Base-by-base conservation (phyloP, 345 rosid genomes). In the Citrus medica region DNA sequence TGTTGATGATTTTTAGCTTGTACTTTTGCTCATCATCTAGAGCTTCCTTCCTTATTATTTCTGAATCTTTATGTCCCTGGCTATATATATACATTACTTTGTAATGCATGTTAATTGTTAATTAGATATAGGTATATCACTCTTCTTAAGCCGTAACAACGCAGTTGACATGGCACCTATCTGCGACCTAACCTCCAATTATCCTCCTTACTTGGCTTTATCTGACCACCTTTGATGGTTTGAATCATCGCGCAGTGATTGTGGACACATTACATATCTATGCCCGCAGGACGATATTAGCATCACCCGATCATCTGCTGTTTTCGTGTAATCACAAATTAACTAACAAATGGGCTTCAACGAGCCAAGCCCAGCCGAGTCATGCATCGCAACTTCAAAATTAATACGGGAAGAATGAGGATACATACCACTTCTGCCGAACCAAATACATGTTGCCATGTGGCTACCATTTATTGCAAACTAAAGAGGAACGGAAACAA, bases 1-100 rank as follows among this genome's bases (percentile, higher is more conserved):
- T 25, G 46, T 60, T 73, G 83, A 80, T 84, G 75, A 73, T 4
- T 7, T 8, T 2, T 56, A 21, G 10, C 3, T 74, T 19, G 48
- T 3, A 65, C 42, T 65, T 65, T 19, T 19, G 9, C 24, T 22
- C 21, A 19, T 65, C n/a, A 13, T 69, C 55, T 25, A 9, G 28
- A 19, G 17, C 76, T 28, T 13, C 3, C 3, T 53, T 28, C 51
- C 51, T 46, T 46, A 46, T 46, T 3, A 46, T 46, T 46, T 46
- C 51, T 46, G 14, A 46, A 46, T 75, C 38, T 9, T 60, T 14
- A 27, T 55, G 53, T 61, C 16, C 10, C 71, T 40, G 37, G 13
- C 58, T 62, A 25, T 24, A 1, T 6, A 19, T 28, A 8, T 67
- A 9, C 3, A n/a, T 65, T 61, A 48, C 32, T 19, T 16, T 35